These are phyloP conservation scores for Didymosphaeria variabile DNA, from an alignment of 2,329 filamentous ascomycete genomes.

Conservation along the genomic window DNA sequence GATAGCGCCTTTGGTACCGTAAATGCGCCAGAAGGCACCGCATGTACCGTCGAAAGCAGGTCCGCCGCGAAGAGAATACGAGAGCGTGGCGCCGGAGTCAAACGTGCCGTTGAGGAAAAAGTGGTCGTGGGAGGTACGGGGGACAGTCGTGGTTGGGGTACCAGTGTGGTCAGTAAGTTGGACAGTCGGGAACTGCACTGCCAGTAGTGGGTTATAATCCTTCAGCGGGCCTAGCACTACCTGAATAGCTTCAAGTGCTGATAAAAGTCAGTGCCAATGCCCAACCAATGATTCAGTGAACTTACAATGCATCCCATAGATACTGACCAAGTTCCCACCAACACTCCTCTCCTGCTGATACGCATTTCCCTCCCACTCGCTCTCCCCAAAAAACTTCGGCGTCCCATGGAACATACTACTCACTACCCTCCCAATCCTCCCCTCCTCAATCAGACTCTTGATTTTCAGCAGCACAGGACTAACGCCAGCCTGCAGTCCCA, in stretches of 20 bases:
- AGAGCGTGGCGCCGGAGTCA: conserved; percentile 25
- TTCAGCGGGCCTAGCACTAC: conserved; percentile 58
- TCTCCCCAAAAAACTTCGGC: conserved; percentile 22
- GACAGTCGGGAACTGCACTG: conserved; percentile 56
- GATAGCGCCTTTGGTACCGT: conserved; percentile 55
- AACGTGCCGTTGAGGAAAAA: conserved; percentile 54
- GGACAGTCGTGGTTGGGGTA: conserved; percentile 43
- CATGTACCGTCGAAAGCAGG: conserved; percentile 60
- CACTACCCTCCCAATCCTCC: conserved; percentile 54
- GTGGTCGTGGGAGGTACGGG: conserved; percentile 57
- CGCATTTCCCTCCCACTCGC: conserved; percentile 35
- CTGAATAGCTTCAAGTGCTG: conserved; percentile 57
- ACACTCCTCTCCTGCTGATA: conserved; percentile 61
- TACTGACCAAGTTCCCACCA: conserved; percentile 51
- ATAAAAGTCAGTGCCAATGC: neutral
- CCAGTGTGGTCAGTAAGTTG: conserved; percentile 27
- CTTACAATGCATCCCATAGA: conserved; percentile 45
- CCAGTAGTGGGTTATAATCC: conserved; percentile 52
- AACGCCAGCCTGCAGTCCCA: conserved; percentile 57
- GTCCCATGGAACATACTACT: conserved; percentile 39
- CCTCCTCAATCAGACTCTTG: conserved; percentile 50
- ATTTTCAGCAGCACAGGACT: conserved; percentile 50
- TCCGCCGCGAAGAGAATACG: conserved; percentile 59
- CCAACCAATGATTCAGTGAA: neutral
- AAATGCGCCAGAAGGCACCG: conserved; percentile 60